Evolutionary conservation across 805 yeast genomes (phyloP).

Genomic region (Saccharomyces kudriavzevii): DNA sequence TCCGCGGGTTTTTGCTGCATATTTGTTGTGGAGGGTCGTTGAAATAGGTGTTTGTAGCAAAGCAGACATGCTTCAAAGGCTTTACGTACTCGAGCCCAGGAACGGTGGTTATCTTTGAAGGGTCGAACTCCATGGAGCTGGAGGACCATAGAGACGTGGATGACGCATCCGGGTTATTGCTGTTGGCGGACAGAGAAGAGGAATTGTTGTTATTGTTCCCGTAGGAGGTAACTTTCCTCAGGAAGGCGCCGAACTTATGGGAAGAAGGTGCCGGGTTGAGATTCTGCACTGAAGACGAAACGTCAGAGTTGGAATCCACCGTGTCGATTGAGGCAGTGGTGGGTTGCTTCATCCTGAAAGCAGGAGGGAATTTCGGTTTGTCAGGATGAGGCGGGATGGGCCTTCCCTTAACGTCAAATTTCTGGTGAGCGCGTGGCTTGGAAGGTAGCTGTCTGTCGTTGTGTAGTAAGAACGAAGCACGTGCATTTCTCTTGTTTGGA

Average conservation of each 20-base stretch:
- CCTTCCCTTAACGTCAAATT: constrained; percentile 35
- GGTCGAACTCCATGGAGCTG: constrained; percentile 8
- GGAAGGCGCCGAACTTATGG: constrained; percentile 27
- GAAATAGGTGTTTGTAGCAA: constrained; percentile 66
- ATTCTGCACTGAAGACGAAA: constrained; percentile 1
- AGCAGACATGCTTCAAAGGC: constrained; percentile 56
- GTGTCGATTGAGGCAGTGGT: neutral
- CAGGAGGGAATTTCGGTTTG: constrained; percentile 41
- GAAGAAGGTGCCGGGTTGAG: constrained; percentile 9
- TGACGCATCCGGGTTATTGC: neutral
- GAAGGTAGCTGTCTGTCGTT: neutral
- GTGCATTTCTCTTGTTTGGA: constrained; percentile 21
- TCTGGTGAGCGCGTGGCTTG: constrained; percentile 13
- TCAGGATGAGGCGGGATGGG: constrained; percentile 47
- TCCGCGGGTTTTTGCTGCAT: constrained; percentile 68
- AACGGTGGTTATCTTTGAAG: constrained; percentile 16
- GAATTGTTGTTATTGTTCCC: constrained; percentile 5
- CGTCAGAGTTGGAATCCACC: neutral
- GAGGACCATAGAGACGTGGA: constrained; percentile 3
- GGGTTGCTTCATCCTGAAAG: constrained; percentile 27
- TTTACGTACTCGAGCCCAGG: constrained; percentile 38
- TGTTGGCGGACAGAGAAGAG: neutral
- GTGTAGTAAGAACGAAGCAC: constrained; percentile 22
- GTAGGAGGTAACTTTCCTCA: constrained; percentile 28
- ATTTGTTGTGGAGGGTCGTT: constrained; percentile 88